These are phyloP conservation scores for Rhododendron henanense DNA, from an alignment of 148 eudicot species.

Conservation along the genomic window DNA sequence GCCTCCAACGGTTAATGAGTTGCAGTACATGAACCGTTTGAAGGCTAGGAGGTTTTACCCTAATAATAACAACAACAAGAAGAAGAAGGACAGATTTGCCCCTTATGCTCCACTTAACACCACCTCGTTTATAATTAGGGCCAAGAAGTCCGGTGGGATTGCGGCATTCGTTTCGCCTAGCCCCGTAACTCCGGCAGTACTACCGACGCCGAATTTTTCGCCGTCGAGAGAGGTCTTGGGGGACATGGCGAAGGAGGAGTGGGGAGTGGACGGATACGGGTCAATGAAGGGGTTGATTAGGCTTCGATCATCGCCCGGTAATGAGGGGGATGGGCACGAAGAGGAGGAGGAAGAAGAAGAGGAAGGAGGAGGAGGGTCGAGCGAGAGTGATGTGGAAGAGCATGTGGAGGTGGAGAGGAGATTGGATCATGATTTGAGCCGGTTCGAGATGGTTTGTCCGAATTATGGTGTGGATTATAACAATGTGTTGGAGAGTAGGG, in stretches of 20 bases:
- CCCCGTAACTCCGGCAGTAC: conserved; percentile 83
- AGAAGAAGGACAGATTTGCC: conserved; percentile 44
- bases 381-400: conserved; percentile 97
- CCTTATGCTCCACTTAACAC: conserved; percentile 94
- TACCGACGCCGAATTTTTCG: conserved; percentile 85
- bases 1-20: conserved; percentile 59
- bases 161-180: conserved; percentile 75
- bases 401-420: conserved; percentile 97
- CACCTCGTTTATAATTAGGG: conserved; percentile 74
- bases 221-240: conserved; percentile 85
- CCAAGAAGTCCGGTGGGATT: conserved; percentile 88
- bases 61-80: conserved; percentile 35
- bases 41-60: conserved; percentile 61
- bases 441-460: conserved; percentile 91
- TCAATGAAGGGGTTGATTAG: conserved; percentile 94
- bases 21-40: conserved; percentile 74
- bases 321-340: conserved; percentile 70
- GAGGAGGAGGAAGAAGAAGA: conserved; percentile 73
- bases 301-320: conserved; percentile 32
- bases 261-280: conserved; percentile 99
- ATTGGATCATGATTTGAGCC: conserved; percentile 85
- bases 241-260: conserved; percentile 96
- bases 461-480: conserved; percentile 48
- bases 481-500: conserved; percentile 72
- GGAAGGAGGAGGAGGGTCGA: conserved; percentile 49